Evolutionary conservation across 2,329 filamentous ascomycete genomes (phyloP).

Genomic region (Ascochyta viciae-villosae): DNA sequence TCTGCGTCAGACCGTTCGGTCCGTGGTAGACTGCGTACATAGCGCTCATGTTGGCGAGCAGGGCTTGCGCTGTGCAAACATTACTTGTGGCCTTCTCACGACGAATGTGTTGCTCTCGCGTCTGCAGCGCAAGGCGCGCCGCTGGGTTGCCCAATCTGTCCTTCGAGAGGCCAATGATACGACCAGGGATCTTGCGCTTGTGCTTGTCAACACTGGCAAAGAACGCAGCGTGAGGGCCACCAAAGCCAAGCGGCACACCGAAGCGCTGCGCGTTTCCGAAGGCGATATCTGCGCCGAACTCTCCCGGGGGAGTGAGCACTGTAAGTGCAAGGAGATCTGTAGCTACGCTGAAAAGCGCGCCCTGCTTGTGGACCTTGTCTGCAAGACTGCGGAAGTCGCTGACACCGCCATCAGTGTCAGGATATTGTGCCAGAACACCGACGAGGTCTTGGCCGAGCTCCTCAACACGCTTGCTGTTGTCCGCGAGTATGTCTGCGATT

Average conservation of each 20-base stretch:
- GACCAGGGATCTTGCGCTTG: slow-evolving; percentile 93
- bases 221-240: slow-evolving; percentile 96
- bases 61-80: slow-evolving; percentile 92
- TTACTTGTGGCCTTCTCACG: slow-evolving; percentile 98
- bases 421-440: slow-evolving; percentile 93
- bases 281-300: slow-evolving; percentile 94
- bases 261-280: slow-evolving; percentile 93
- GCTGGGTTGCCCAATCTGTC: slow-evolving; percentile 84
- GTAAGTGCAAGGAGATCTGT: slow-evolving; percentile 91
- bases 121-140: slow-evolving; percentile 85
- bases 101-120: slow-evolving; percentile 93
- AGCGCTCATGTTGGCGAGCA: slow-evolving; percentile 94
- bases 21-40: slow-evolving; percentile 96
- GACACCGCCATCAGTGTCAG: slow-evolving; percentile 84
- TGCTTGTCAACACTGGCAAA: slow-evolving; percentile 90
- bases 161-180: slow-evolving; percentile 89
- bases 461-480: slow-evolving; percentile 70
- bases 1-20: slow-evolving; percentile 79
- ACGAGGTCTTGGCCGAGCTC: slow-evolving; percentile 81
- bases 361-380: slow-evolving; percentile 76
- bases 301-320: slow-evolving; percentile 84
- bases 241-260: slow-evolving; percentile 89
- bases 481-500: slow-evolving; percentile 72
- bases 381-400: slow-evolving; percentile 77
- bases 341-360: slow-evolving; percentile 82